A percentile compares a stretch with the other conserved stretches of the same genome.
Evolutionary conservation across 2,329 filamentous ascomycete genomes (phyloP).

Genomic region (Colletotrichum gloeosporioides): DNA sequence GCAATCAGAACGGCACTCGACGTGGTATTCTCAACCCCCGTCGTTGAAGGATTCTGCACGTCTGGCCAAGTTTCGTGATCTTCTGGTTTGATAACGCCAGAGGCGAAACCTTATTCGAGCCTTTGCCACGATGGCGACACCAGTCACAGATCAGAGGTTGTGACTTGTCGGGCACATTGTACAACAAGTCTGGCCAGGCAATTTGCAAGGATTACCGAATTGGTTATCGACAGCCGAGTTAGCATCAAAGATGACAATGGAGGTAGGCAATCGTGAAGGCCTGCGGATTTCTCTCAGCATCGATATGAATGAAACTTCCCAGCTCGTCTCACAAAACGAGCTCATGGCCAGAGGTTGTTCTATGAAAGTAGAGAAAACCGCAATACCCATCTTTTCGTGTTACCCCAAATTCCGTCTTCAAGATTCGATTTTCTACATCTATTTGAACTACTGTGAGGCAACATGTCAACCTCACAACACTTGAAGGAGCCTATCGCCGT

Average conservation of each 20-base stretch:
- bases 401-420: neutral
- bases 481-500: slow-evolving; percentile 39
- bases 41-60: neutral
- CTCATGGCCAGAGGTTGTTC: neutral
- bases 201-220: neutral
- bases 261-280: neutral
- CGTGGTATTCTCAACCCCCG: neutral
- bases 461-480: neutral
- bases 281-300: neutral
- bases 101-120: neutral
- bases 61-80: neutral
- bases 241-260: neutral
- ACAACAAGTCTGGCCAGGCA: neutral
- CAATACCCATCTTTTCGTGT: neutral
- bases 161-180: neutral
- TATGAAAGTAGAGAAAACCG: neutral
- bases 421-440: neutral
- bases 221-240: neutral
- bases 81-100: neutral
- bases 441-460: neutral
- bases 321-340: neutral
- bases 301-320: neutral
- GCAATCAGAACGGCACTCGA: neutral
- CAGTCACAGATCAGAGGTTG: neutral
- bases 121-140: neutral